Evolutionary conservation across 169 alveolate genomes (phyloP).

Genomic region (Sarcocystis neurona): DNA sequence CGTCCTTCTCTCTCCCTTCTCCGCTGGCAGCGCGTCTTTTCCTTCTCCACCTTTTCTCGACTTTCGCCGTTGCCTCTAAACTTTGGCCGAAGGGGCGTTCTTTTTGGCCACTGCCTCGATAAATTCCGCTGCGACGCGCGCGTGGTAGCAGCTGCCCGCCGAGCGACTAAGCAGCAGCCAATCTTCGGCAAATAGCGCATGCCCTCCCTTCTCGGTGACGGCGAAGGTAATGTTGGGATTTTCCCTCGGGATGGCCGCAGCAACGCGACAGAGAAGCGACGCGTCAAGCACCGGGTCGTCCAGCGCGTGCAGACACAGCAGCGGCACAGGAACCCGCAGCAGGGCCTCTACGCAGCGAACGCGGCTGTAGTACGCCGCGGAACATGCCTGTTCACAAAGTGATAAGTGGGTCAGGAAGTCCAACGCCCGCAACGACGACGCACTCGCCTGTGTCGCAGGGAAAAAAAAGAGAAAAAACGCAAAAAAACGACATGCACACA

Average conservation of each 20-base stretch:
- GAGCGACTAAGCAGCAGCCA: not conserved
- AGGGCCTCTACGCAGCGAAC: constrained; percentile 13
- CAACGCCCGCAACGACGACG: constrained; percentile 24
- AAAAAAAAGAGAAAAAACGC: too few relatives aligned
- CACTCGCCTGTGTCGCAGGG: too few relatives aligned
- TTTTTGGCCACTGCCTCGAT: constrained; percentile 28
- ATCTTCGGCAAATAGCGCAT: constrained; percentile 4
- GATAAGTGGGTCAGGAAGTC: constrained; percentile 38
- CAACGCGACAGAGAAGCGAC: constrained; percentile 3
- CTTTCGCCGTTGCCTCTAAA: too few relatives aligned
- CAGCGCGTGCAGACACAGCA: constrained; percentile 42
- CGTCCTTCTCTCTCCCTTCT: too few relatives aligned
- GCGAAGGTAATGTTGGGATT: constrained; percentile 45
- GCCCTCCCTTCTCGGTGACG: constrained; percentile 22
- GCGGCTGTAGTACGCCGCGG: constrained; percentile 28
- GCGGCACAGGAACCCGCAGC: constrained; percentile 44
- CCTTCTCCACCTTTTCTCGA: too few relatives aligned
- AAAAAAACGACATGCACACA: too few relatives aligned
- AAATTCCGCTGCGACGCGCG: constrained; percentile 35
- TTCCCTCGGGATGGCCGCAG: constrained; percentile 36
- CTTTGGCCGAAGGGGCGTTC: too few relatives aligned
- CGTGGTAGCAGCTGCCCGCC: constrained; percentile 41
- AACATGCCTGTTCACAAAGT: constrained; percentile 10
- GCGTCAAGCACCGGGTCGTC: constrained; percentile 45
- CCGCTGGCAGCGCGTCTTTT: too few relatives aligned